Base-by-base conservation (phyloP, 768 basidiomycete genomes). In the Myochromella boudieri region DNA sequence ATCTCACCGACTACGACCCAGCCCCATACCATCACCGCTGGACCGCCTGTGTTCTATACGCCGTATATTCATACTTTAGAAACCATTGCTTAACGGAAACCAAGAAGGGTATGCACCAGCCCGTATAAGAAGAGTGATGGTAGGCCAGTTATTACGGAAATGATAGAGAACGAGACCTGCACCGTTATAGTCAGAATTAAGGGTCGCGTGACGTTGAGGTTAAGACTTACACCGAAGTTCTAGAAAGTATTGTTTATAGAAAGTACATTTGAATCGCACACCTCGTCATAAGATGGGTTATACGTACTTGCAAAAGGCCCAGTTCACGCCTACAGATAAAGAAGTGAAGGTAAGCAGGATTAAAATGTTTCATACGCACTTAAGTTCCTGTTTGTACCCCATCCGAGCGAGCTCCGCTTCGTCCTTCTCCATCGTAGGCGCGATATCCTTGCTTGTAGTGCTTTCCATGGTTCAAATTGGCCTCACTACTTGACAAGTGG, bases 11-110 rank as follows among this genome's bases (percentile, higher is more conserved):
- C 84, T 26, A 85, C 73, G 3, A 84, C 59, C 78, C 80, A 87
- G 14, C 84, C 83, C 83, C 84, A 86, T 0, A 84, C 82, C 85
- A 87, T 89, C 3, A 86, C 84, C 0, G 72, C 85, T 0, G 85
- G 85, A 6, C 87, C 87, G 32, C 87, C 86, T 0, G 85, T 88
- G 37, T 78, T 84, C 81, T 87, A 7, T 20, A 34, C 7, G 33
- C 31, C 20, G n/a, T n/a, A n/a, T n/a, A n/a, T n/a, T n/a, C n/a
- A n/a, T n/a, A 3, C 11, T 39, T 15, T 15, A 20, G 6, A 28
- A 1, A 22, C 18, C n/a, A 24, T 3, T n/a, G n/a, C n/a, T 42
- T 24, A 48, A 40, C n/a, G 33, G 14, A 12, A 27, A 20, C 25
- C 11, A 38, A 22, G 21, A 6, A n/a, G 15, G 14, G 12, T 4